Conservation (phyloP, 495 filamentous ascomycete species). For the Chaetomium fimeti region DNA sequence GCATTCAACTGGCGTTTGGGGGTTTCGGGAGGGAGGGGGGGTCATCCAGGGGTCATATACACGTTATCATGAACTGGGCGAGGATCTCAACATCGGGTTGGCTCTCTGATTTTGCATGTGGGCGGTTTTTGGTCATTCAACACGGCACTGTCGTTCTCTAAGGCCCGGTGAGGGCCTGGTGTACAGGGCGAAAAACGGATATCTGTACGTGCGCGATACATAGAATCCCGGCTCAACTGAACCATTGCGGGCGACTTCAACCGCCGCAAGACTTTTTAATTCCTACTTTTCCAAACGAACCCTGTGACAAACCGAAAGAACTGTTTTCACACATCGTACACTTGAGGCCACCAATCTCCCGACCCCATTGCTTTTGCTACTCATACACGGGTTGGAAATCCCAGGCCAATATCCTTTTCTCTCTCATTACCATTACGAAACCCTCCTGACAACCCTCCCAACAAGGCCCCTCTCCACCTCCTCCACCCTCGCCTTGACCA, state of each 20-base stretch:
- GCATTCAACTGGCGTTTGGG: conserved; percentile 31
- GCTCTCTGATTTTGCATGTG: conserved; percentile 18
- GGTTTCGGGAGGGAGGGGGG: conserved; percentile 7
- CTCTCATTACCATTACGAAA: conserved; percentile 31
- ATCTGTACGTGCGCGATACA: background rate
- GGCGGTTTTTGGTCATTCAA: conserved; percentile 27
- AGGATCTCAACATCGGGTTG: conserved; percentile 37
- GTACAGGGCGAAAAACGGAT: background rate
- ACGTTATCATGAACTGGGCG: conserved; percentile 17
- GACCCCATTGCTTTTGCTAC: no score
- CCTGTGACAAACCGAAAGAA: no score
- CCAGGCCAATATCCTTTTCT: no score
- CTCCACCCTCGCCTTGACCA: conserved; percentile 47
- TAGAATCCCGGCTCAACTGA: conserved; percentile 13
- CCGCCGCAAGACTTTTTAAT: conserved; percentile 16
- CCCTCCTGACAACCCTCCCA: conserved; percentile 43
- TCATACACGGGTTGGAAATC: no score
- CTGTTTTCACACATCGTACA: background rate
- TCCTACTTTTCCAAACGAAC: background rate
- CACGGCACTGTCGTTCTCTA: conserved; percentile 20
- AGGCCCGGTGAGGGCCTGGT: background rate
- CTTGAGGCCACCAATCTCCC: no score
- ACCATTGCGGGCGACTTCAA: conserved; percentile 19
- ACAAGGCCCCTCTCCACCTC: conserved; percentile 49
- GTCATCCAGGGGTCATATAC: conserved; percentile 12